Conservation (phyloP, 2,329 filamentous ascomycete species). For the Phoma sp. region DNA sequence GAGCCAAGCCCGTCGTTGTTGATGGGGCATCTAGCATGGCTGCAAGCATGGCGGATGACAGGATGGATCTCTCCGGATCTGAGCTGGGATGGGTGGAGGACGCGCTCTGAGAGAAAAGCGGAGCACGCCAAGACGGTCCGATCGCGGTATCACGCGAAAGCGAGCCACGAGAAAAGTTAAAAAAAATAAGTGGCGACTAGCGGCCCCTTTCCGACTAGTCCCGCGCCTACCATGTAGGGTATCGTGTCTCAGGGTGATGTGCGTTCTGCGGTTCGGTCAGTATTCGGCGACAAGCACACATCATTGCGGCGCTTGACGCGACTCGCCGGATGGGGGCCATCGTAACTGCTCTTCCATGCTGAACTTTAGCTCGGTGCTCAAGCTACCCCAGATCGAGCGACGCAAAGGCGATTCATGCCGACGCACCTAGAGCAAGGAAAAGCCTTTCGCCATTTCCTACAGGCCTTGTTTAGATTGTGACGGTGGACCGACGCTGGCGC, state of each 20-base stretch:
- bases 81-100: constrained; percentile 20
- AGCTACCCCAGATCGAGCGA: constrained; percentile 38
- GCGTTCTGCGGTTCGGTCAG: constrained; percentile 35
- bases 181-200: constrained; percentile 38
- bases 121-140: constrained; percentile 33
- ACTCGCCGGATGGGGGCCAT: constrained; percentile 22
- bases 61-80: constrained; percentile 27
- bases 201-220: constrained; percentile 30
- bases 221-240: constrained; percentile 19
- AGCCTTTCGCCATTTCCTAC: constrained; percentile 30
- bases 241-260: constrained; percentile 23
- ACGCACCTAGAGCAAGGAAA: constrained; percentile 36
- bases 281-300: constrained; percentile 32
- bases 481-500: constrained; percentile 40
- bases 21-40: constrained; percentile 21
- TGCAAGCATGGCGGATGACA: constrained; percentile 23
- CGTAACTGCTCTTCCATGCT: constrained; percentile 24
- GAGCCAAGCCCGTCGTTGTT: constrained; percentile 27
- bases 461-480: constrained; percentile 34
- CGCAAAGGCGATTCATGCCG: constrained; percentile 38
- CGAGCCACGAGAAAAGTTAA: constrained; percentile 28
- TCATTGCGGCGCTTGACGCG: constrained; percentile 34
- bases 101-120: constrained; percentile 14
- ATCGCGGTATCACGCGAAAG: constrained; percentile 24
- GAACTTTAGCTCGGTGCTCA: constrained; percentile 23